Base-by-base conservation (phyloP, 495 filamentous ascomycete species). In the Talaromyces proteolyticus region DNA sequence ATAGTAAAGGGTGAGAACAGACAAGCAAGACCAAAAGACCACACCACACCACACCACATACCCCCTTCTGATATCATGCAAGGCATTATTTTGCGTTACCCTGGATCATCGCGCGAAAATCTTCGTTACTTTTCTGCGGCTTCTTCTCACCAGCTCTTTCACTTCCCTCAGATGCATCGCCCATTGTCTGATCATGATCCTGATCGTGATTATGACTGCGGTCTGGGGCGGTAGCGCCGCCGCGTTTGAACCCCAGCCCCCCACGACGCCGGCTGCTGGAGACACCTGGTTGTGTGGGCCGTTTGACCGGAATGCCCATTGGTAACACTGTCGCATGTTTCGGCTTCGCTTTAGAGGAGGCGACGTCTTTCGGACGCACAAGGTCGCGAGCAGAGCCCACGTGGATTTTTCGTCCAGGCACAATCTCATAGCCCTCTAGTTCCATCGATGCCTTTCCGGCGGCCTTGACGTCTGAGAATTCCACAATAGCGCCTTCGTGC, bases 401-500 rank as follows among this genome's bases (percentile, higher is more conserved):
- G 10, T 78, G 74, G 24, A 96, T 74, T 26, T 70, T 80, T 17
- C 79, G 73, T 6, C 84, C 88, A 0, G 75, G 70, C 2, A 61
- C 72, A 48, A 92, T 84, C 56, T 89, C 85, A 42, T 76, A 63
- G 0, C 86, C 85, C 41, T 94, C 84, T 0, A 96, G 74, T 5
- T 74, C 85, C 36, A 96, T 60, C 0, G 79, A 70, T 0, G 91
- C 91, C 62, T 84, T 86, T 37, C 90, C 90, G 3, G 83, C 85
- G 48, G 82, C 75, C 3, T 81, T 68, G 8, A 85, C 74, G 53
- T 87, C 81, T 8, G 68, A 71, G 59, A 84, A 95, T 60, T 97
- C 93, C 39, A 96, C 74, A 44, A 91, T 84, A 8, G 91, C 93
- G n/a, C 93, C 92, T 54, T 84, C 79, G 51, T 93, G 87, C 44